Percentiles rank a stretch among this genome's conserved stretches.
These are phyloP conservation scores for Kwoniella mangroviensis DNA, from an alignment of 768 basidiomycete genomes.

Conservation along the genomic window DNA sequence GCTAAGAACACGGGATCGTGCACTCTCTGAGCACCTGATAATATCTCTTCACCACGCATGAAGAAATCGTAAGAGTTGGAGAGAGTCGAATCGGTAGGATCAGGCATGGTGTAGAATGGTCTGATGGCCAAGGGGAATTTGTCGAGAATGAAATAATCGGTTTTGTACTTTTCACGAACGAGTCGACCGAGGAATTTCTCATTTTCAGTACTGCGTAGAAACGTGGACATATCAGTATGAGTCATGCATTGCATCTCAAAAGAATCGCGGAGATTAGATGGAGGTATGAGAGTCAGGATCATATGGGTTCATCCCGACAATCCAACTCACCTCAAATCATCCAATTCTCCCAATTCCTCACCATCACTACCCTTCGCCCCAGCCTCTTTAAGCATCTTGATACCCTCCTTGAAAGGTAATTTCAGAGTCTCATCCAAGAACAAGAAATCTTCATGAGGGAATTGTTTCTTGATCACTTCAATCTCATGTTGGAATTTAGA, in stretches of 20 bases:
- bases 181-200: slow-evolving; percentile 90
- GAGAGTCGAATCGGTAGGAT: slow-evolving; percentile 84
- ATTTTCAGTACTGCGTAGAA: slow-evolving; percentile 76
- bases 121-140: slow-evolving; percentile 96
- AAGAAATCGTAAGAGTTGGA: slow-evolving; percentile 99
- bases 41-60: slow-evolving; percentile 98
- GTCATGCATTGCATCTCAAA: no score
- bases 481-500: slow-evolving; percentile 81
- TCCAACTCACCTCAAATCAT: slow-evolving; percentile 73
- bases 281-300: no score
- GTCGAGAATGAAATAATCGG: slow-evolving; percentile 99
- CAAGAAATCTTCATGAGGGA: slow-evolving; percentile 93
- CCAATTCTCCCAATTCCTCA: slow-evolving; percentile 66
- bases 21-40: slow-evolving; percentile 96
- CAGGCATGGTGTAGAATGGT: slow-evolving; percentile 99
- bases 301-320: not conserved
- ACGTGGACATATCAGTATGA: not conserved
- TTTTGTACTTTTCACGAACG: slow-evolving; percentile 90
- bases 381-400: slow-evolving; percentile 82
- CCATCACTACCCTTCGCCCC: slow-evolving; percentile 62
- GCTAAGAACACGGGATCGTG: slow-evolving; percentile 83
- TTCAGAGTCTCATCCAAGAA: slow-evolving; percentile 88
- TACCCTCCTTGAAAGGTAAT: slow-evolving; percentile 83
- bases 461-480: slow-evolving; percentile 77
- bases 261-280: no score